Base-by-base conservation (phyloP, 2,329 filamentous ascomycete genomes). In the Fusarium xylarioides region DNA sequence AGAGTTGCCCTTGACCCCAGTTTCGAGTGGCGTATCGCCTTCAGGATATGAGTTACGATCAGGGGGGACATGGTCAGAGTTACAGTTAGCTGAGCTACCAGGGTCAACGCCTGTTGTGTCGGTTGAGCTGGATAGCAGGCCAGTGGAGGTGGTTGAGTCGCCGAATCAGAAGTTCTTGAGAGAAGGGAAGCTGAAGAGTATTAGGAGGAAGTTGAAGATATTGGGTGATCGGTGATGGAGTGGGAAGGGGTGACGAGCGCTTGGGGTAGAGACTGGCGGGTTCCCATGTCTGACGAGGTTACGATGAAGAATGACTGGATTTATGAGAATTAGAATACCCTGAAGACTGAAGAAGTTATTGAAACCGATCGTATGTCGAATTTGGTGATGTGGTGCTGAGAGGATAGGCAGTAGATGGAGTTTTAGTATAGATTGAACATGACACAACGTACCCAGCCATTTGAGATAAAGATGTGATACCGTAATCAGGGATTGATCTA, bases 1-100 rank as follows among this genome's bases (percentile, higher is more conserved):
- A 15, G 63, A 68, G n/a, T n/a, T 68, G 9, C 30, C 54, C 18
- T 47, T 57, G 19, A 49, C 54, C 4, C 54, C 54, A 12, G 40
- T 57, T 9, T 57, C 40, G 19, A 57, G 40, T 8, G 21, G 30
- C n/a, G 30, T 46, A 11, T 18, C 53, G 7, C 34, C 52, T 28
- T 26, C 34, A n/a, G 34, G 34, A 18, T 28, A 54, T 11, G 34
- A 40, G 19, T 23, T 63, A 12, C 16, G 10, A 15, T 32, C 59
- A 32, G 26, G 42, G 3, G 28, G 7, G 10, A 52, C 44, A n/a
- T 47, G n/a, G 46, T 28, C 62, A 12, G 34, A 49, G 15, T 37
- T 66, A 8, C 64, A 66, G 9, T 23, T 60, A 26, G 52, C 52
- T 46, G 62, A 60, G 34, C 32, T 67, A 12, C 32, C 54, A 16